Conservation (phyloP, 345 rosid species). For the Salix koriyanagi region DNA sequence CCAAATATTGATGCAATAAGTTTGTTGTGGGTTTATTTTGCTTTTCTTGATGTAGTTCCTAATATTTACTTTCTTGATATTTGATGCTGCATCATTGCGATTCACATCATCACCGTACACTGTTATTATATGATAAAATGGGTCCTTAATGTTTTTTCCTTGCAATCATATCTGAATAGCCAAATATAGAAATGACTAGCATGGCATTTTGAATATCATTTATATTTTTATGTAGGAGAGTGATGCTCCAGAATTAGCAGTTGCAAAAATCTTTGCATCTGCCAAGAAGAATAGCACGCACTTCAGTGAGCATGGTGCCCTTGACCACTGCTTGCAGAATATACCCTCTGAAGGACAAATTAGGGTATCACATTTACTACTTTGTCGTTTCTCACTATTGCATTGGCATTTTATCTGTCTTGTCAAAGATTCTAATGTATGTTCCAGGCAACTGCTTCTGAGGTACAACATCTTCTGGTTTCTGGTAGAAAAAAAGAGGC, state of each 20-base stretch:
- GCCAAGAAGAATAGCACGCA: conserved; percentile 55
- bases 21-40: background rate
- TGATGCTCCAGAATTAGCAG: conserved; percentile 86
- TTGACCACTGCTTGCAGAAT: conserved; percentile 66
- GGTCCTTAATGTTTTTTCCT: background rate
- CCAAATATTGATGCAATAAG: background rate
- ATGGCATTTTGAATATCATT: background rate
- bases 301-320: conserved; percentile 47
- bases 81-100: background rate
- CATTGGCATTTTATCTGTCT: conserved; percentile 1
- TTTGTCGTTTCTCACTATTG: background rate
- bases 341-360: conserved; percentile 86
- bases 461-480: conserved; percentile 90
- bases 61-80: background rate
- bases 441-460: conserved; percentile 77
- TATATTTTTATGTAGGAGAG: conserved; percentile 49
- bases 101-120: background rate
- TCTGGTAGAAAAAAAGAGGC: conserved; percentile 92
- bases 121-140: background rate
- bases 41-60: background rate
- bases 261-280: conserved; percentile 89
- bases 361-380: conserved; percentile 44
- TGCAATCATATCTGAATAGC: background rate
- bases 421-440: conserved; percentile 16
- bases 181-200: background rate